Evolutionary conservation across 1,284 basidiomycete species (phyloP).

Genomic region (Anthracocystis walkeri): DNA sequence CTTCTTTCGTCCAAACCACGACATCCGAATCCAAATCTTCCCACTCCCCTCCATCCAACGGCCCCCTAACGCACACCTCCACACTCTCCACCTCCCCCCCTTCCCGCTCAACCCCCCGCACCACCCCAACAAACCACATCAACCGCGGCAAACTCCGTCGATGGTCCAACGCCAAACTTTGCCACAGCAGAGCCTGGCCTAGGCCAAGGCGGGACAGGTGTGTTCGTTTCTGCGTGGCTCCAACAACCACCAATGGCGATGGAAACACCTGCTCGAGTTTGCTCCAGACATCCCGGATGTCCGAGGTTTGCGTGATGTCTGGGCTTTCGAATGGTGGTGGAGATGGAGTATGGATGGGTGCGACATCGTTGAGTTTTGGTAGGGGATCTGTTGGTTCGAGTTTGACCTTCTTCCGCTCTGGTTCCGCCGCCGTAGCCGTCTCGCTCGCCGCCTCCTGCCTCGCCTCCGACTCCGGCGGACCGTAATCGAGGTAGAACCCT

Average conservation of each 20-base stretch:
- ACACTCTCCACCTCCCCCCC: background rate
- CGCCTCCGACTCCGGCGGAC: background rate
- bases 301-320: too few relatives aligned
- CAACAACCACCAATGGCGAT: too few relatives aligned
- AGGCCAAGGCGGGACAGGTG: too few relatives aligned
- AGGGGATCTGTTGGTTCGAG: background rate
- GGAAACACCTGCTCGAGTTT: too few relatives aligned
- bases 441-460: too few relatives aligned
- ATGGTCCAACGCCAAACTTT: slow-evolving; percentile 7
- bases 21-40: too few relatives aligned
- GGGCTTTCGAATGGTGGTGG: background rate
- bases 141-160: background rate
- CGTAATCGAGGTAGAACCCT: slow-evolving; percentile 8
- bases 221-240: too few relatives aligned
- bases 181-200: background rate
- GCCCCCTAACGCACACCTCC: slow-evolving; percentile 2
- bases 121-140: slow-evolving; percentile 8
- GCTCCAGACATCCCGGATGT: too few relatives aligned
- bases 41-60: slow-evolving; percentile 1
- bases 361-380: background rate
- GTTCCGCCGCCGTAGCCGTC: too few relatives aligned
- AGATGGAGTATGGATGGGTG: background rate
- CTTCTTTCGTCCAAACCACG: too few relatives aligned
- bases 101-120: background rate
- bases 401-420: slow-evolving; percentile 4